Base-by-base conservation (phyloP, 768 basidiomycete genomes). In the Termitomyces eurrhizus region DNA sequence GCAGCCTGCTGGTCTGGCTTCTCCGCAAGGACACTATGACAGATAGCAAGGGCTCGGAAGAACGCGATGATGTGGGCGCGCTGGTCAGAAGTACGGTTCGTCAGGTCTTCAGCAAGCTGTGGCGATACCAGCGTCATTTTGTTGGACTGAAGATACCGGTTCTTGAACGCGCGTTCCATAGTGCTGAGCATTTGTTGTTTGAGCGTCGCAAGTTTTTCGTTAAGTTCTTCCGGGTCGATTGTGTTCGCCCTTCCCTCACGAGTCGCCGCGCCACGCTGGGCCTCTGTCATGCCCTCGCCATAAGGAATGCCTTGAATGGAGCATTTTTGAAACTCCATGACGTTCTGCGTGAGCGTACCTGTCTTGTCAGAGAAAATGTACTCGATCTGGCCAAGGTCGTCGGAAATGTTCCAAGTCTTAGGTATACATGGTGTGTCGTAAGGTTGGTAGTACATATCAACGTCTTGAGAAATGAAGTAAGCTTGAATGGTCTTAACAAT, bases 311-410 rank as follows among this genome's bases (percentile, higher is more conserved):
- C 95, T 56, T 85, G 75, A 60, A 98, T 82, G 0, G 94, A 95
- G 67, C 94, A 97, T 70, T 92, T 95, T 72, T 97, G 93, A 77
- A 97, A 98, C 77, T 96, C 95, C 96, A 98, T 98, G 68, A 96
- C 79, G 76, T 98, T 99, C 74, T 97, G 95, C 0, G 96, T 99
- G 52, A 99, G 87, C 7, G 96, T 99, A 18, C 93, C 94, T 0
- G 95, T 96, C 80, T 96, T 96, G 81, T 95, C 93, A 11, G 90
- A 94, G 63, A 81, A 82, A 37, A 82, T 80, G 72, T 96, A 99
- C 77, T 98, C 95, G 73, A 98, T 98, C 77, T 98, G 96, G 29
- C 96, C 96, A 2, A 99, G 86, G 75, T 98, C 96, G 71, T 98
- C 96, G 3, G 94, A 97, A 67, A 98, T 95, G 70, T 95, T 96